These are phyloP conservation scores for Microbotryomycetes sp. DNA, from an alignment of 1,284 basidiomycete genomes.

Conservation along the genomic window DNA sequence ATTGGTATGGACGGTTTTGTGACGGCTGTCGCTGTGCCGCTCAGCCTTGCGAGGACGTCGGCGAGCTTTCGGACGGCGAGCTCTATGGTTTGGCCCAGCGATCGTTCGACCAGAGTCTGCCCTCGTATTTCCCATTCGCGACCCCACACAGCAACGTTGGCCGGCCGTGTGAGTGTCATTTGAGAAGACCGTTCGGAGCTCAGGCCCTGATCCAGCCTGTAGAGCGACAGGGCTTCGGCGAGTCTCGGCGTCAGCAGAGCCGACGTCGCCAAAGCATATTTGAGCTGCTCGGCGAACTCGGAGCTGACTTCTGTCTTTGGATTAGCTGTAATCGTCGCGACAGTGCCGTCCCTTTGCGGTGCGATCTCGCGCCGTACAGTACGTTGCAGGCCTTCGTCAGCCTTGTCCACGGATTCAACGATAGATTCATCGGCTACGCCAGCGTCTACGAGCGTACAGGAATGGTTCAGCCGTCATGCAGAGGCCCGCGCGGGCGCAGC, in stretches of 20 bases:
- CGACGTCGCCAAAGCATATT: constrained; percentile 21
- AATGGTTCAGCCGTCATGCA: no score
- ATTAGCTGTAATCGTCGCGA: no score
- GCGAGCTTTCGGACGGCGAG: not conserved
- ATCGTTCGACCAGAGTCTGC: constrained; percentile 6
- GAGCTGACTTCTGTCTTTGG: not conserved
- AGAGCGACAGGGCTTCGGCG: constrained; percentile 18
- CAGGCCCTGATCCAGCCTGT: constrained; percentile 12
- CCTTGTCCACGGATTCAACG: no score
- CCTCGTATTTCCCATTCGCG: constrained; percentile 10
- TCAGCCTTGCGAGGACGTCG: not conserved
- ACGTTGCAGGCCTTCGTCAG: no score
- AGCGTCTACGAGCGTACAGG: no score
- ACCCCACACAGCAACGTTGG: constrained; percentile 2
- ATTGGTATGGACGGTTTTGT: not conserved
- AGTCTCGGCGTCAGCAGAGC: constrained; percentile 12
- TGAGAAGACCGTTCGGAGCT: not conserved
- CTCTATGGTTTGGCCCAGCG: not conserved
- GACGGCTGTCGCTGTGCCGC: not conserved
- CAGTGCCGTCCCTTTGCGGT: no score
- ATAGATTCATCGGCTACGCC: no score
- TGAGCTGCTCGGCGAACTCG: constrained; percentile 2
- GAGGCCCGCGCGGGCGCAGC: no score
- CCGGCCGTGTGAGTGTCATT: no score
- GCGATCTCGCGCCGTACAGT: no score